Evolutionary conservation across 1,139 yeast species (phyloP), one percentile per base, ranked within the genome.

Genomic region (Scheffersomyces lignicola): DNA sequence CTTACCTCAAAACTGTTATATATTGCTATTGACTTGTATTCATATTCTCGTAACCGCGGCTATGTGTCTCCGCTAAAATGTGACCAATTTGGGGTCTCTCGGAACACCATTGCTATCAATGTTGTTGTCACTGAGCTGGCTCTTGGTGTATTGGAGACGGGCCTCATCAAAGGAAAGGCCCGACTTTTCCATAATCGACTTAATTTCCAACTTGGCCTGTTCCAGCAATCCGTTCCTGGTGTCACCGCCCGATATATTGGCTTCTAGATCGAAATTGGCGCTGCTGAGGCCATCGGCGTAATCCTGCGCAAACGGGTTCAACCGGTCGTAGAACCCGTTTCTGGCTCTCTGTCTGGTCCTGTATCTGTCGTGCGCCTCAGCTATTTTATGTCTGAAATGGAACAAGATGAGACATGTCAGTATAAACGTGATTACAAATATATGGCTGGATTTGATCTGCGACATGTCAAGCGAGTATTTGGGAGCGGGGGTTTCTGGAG

Each of bases 91-190:
- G 1, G 72, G 70, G 41, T 69, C 75, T 13, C 49, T 42, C 0
- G 75, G 75, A 15, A 65, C 39, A 6, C 75, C 75, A 39, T 59
- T 51, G 3, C 47, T 43, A 24, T 73, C 85, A 25, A 85, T 77
- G 10, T 71, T 73, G 53, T 84, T 75, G 13, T 62, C 55, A 3
- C 64, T 61, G 52, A 85, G 68, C 43, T 62, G 63, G 13, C 55
- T 48, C 38, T 63, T 67, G 2, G 78, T 72, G 48, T 74, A 81
- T 35, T 65, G 52, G 9, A 75, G 58, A 37, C 95, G 65, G 1
- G 95, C 95, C 31, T 79, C 78, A 52, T 86, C 95, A 55, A 86
- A 86, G 1, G 73, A 50, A 24, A 83, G 38, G 16, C 64, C 53
- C 27, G 61, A 52, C 17, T 63, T 57, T 5, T 62, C 50, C 94